Conservation (phyloP, 2,329 filamentous ascomycete species). For the Sporothrix phasma region DNA sequence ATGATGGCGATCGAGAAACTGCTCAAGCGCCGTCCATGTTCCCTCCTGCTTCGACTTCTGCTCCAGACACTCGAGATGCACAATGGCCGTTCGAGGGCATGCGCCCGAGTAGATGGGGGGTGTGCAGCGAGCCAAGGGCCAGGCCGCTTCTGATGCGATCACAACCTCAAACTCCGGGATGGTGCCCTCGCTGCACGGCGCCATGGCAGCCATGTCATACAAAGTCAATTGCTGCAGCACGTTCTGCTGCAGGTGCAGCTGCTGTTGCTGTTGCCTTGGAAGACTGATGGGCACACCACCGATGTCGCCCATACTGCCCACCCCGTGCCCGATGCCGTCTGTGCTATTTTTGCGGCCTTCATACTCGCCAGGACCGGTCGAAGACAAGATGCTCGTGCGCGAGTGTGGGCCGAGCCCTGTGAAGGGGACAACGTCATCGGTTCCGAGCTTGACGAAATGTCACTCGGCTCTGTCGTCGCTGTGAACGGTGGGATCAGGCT, state of each 20-base stretch:
- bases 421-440: constrained; percentile 33
- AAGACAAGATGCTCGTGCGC: constrained; percentile 39
- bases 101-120: constrained; percentile 34
- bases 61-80: constrained; percentile 42
- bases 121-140: constrained; percentile 44
- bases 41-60: constrained; percentile 38
- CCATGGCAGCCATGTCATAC: constrained; percentile 23
- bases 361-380: constrained; percentile 12
- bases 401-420: constrained; percentile 35
- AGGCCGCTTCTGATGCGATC: constrained; percentile 38
- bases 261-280: background rate
- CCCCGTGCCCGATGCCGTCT: background rate
- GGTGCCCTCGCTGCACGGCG: constrained; percentile 21
- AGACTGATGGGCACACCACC: background rate
- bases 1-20: constrained; percentile 30
- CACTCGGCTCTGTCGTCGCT: constrained; percentile 27
- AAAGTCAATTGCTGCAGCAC: constrained; percentile 7
- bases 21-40: constrained; percentile 37
- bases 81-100: constrained; percentile 40
- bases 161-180: constrained; percentile 39
- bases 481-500: constrained; percentile 28
- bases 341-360: constrained; percentile 23
- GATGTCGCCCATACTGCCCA: background rate
- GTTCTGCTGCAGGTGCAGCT: background rate
- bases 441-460: constrained; percentile 34